Base-by-base conservation (phyloP, 164 flowering plant genomes). In the Umbilicus rupestris region DNA sequence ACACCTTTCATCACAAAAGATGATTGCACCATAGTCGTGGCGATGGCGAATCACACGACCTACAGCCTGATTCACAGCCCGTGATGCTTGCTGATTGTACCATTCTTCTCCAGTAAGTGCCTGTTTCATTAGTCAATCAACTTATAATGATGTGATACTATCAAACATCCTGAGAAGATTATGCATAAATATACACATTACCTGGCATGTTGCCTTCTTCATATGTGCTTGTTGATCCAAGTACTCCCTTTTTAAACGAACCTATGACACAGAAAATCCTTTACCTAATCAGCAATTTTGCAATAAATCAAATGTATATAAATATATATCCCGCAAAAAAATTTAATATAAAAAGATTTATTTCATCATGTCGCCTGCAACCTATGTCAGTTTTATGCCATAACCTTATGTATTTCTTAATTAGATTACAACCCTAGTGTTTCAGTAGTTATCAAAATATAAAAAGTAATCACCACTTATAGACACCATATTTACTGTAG, bases 1-100 rank as follows among this genome's bases (percentile, higher is more conserved):
- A 58, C 60, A 94, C 99, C 99, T 94, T 74, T 91, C 97, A 83
- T 94, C 99, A 77, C 95, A 89, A 59, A 94, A 87, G 29, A 94
- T 81, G 57, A 94, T 87, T 52, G 99, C 97, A 71, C 99, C 99
- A 76, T 86, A 91, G 77, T 94, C 99, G 84, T 88, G 76, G 29
- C 87, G 88, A 80, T 94, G 99, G 60, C 99, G 96, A 70, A 94
- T 94, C 67, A 94, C 97, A 72, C 99, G 99, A 16, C 99, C 99
- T 72, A 94, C 90, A 62, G 99, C 96, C 82, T 94, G 99, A 79
- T 94, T 94, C 46, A 94, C 96, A 77, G 99, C 99, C 28, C 99
- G 76, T 52, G 84, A 77, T 57, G 93, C 97, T 81, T 91, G 95
- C 74, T 91, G 99, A 76, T 69, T 82, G 65, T 94, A 94, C 99